Percentiles rank a stretch among this genome's conserved stretches.
Conservation (phyloP, 305 asterid genomes). For the Fraxinus ornus region DNA sequence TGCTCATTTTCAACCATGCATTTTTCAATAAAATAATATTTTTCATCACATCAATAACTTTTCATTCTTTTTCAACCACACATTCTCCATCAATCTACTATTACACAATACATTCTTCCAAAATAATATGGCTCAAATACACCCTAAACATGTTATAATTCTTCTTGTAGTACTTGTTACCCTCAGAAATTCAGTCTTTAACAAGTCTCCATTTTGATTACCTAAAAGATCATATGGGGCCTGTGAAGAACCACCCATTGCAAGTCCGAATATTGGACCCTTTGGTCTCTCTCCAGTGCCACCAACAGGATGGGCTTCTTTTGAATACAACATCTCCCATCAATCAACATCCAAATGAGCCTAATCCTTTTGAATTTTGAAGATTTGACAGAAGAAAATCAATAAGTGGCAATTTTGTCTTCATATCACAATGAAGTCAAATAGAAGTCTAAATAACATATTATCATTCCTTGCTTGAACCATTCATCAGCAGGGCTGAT, state of each 20-base stretch:
- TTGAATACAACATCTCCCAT: conserved; percentile 24
- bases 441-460: too few species aligned
- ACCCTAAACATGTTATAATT: not conserved
- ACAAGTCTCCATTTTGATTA: conserved; percentile 18
- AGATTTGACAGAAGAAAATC: not conserved
- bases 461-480: too few species aligned
- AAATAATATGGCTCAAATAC: too few species aligned
- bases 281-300: conserved; percentile 88
- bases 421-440: too few species aligned
- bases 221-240: conserved; percentile 77
- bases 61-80: too few species aligned
- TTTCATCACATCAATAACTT: too few species aligned
- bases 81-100: too few species aligned
- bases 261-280: conserved; percentile 69
- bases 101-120: too few species aligned
- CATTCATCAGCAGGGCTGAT: too few species aligned
- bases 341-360: not conserved
- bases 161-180: not conserved
- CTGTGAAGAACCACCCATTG: conserved; percentile 78
- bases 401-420: too few species aligned
- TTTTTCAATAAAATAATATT: too few species aligned
- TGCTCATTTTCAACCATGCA: too few species aligned
- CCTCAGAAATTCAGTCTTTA: not conserved
- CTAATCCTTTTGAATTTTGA: not conserved
- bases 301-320: conserved; percentile 76